phyloP scores from a whole-genome alignment of 2,329 filamentous ascomycete genomes.

The Exophiala spinifera region DNA sequence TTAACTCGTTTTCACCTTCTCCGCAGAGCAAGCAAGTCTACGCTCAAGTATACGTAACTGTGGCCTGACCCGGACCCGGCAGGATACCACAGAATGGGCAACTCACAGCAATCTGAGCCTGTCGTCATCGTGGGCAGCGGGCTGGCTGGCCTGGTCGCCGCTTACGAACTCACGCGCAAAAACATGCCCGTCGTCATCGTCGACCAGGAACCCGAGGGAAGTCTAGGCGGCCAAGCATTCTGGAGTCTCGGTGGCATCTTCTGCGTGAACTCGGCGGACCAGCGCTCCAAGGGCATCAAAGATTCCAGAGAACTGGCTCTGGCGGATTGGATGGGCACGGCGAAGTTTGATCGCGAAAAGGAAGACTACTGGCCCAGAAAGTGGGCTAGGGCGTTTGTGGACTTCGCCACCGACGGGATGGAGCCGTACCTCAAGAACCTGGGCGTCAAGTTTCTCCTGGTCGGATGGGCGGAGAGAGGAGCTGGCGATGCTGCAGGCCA shows the following conservation, averaged over 20 bases:
- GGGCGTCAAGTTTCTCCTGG: conserved; percentile 54
- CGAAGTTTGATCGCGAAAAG: conserved; percentile 55
- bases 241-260: conserved; percentile 64
- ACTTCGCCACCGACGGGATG: conserved; percentile 60
- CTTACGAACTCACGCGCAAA: conserved; percentile 32
- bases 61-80: too few species aligned
- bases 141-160: conserved; percentile 34
- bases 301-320: conserved; percentile 57
- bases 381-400: conserved; percentile 63
- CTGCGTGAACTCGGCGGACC: conserved; percentile 56
- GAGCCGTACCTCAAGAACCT: conserved; percentile 55
- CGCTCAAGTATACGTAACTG: too few species aligned
- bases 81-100: neutral
- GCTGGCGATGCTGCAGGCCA: conserved; percentile 56
- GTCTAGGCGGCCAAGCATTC: conserved; percentile 61
- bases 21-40: too few species aligned
- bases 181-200: conserved; percentile 36
- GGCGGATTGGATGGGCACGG: conserved; percentile 59
- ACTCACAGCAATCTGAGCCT: conserved; percentile 5
- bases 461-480: conserved; percentile 62
- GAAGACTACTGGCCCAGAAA: conserved; percentile 56
- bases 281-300: conserved; percentile 57
- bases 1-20: too few species aligned
- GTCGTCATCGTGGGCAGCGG: conserved; percentile 35
- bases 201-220: conserved; percentile 58